Conservation (phyloP, 2,329 filamentous ascomycete genomes). For the Trichophyton verrucosum region DNA sequence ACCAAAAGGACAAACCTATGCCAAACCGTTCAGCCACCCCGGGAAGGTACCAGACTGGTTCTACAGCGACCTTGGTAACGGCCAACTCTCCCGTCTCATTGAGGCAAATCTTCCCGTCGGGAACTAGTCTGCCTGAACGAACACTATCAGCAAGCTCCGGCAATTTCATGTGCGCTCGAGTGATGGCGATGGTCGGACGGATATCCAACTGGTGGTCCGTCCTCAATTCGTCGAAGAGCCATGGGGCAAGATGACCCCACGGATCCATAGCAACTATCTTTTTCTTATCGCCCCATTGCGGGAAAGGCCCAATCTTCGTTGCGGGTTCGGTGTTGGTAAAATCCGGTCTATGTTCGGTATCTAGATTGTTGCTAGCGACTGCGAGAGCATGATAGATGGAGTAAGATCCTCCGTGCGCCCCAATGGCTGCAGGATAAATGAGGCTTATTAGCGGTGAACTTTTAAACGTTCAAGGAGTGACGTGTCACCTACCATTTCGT, state of each 20-base stretch:
- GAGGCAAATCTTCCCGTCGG: slow-evolving; percentile 81
- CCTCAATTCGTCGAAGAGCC: slow-evolving; percentile 69
- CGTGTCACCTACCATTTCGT: slow-evolving; percentile 55
- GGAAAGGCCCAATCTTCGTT: slow-evolving; percentile 76
- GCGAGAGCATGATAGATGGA: slow-evolving; percentile 91
- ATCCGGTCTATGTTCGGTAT: slow-evolving; percentile 65
- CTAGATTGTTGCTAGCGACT: slow-evolving; percentile 79
- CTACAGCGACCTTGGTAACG: slow-evolving; percentile 93
- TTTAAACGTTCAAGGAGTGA: neutral
- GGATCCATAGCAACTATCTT: slow-evolving; percentile 99
- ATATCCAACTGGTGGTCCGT: slow-evolving; percentile 68
- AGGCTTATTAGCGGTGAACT: slow-evolving; percentile 6
- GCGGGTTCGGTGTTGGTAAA: slow-evolving; percentile 84
- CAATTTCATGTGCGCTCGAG: slow-evolving; percentile 90
- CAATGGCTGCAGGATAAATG: slow-evolving; percentile 40
- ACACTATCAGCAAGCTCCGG: slow-evolving; percentile 89
- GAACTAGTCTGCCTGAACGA: slow-evolving; percentile 57
- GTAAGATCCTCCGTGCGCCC: slow-evolving; percentile 78
- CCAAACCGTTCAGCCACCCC: slow-evolving; percentile 87
- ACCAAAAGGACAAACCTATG: slow-evolving; percentile 46
- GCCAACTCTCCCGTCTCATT: slow-evolving; percentile 77
- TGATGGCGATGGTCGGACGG: slow-evolving; percentile 81
- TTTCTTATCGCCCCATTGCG: slow-evolving; percentile 75
- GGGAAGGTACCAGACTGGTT: slow-evolving; percentile 81
- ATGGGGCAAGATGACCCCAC: slow-evolving; percentile 73